Evolutionary conservation across 1,139 yeast genomes (phyloP).

Genomic region (Candida tropicalis): DNA sequence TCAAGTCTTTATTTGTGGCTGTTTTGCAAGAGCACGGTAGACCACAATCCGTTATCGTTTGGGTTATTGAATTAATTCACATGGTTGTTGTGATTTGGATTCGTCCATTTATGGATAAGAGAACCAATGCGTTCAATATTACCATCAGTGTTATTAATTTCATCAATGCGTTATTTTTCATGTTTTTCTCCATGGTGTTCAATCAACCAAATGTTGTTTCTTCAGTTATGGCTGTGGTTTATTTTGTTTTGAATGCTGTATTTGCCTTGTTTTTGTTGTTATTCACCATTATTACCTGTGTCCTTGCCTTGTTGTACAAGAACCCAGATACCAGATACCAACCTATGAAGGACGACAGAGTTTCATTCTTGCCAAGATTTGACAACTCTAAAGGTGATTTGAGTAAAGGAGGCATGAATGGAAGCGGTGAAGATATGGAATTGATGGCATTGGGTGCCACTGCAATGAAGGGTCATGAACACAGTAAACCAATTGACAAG

Average conservation of each 20-base stretch:
- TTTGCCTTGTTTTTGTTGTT: constrained; percentile 82
- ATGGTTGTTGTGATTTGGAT: constrained; percentile 64
- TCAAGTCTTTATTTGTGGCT: constrained; percentile 84
- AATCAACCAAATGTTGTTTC: constrained; percentile 84
- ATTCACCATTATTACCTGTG: constrained; percentile 85
- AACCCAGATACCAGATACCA: constrained; percentile 96
- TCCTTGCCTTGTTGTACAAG: constrained; percentile 79
- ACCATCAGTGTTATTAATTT: constrained; percentile 78
- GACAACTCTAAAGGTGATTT: constrained; percentile 51
- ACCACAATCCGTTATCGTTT: constrained; percentile 76
- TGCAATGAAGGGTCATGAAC: constrained; percentile 79
- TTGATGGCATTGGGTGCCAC: constrained; percentile 87
- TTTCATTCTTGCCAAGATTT: constrained; percentile 72
- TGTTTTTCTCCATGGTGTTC: constrained; percentile 86
- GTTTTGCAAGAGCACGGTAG: constrained; percentile 80
- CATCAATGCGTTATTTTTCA: constrained; percentile 79
- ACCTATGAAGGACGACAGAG: constrained; percentile 97
- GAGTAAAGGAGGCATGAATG: constrained; percentile 25
- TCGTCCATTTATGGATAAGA: constrained; percentile 92
- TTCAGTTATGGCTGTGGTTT: constrained; percentile 91
- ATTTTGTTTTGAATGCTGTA: constrained; percentile 85
- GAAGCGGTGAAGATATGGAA: constrained; percentile 64
- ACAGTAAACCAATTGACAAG: constrained; percentile 28
- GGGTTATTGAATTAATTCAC: constrained; percentile 72
- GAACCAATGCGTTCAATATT: constrained; percentile 90